Evolutionary conservation across 139 green algal genomes (phyloP).

Genomic region (Zygnema cylindricum): DNA sequence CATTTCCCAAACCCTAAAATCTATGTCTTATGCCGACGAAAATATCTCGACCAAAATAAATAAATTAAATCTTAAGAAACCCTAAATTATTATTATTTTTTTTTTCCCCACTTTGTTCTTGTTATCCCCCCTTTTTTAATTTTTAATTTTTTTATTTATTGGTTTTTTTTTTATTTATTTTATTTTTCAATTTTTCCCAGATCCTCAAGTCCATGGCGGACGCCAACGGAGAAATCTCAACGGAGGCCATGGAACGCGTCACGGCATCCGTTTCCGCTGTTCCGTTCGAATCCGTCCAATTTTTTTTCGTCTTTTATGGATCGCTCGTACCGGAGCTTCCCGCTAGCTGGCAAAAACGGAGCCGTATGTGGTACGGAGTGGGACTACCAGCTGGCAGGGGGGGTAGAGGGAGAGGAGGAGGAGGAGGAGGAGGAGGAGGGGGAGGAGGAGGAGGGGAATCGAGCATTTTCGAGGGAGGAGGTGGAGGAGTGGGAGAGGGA

Average conservation of each 20-base stretch:
- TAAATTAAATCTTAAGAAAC: no score
- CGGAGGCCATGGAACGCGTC: constrained; percentile 39
- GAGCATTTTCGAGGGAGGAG: constrained; percentile 17
- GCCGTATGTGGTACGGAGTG: constrained; percentile 57
- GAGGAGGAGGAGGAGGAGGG: constrained; percentile 27
- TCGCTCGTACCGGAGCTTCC: constrained; percentile 16
- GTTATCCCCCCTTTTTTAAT: no score
- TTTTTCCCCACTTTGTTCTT: no score
- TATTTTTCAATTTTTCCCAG: constrained; percentile 44
- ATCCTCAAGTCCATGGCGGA: constrained; percentile 50
- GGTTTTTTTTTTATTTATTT: no score
- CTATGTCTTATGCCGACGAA: no score
- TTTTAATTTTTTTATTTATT: no score
- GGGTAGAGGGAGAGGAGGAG: not conserved
- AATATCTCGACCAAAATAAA: no score
- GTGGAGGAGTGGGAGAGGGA: no score
- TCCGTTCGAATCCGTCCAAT: constrained; percentile 48
- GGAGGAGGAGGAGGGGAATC: constrained; percentile 22
- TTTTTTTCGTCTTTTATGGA: constrained; percentile 40
- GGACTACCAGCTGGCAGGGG: constrained; percentile 29
- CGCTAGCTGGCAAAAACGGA: constrained; percentile 35
- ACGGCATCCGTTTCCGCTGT: constrained; percentile 37
- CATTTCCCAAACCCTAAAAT: no score
- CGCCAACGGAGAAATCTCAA: constrained; percentile 46
- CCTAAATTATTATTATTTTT: no score